phyloP scores from a whole-genome alignment of 331 rosid species.

The Quercus phellos region DNA sequence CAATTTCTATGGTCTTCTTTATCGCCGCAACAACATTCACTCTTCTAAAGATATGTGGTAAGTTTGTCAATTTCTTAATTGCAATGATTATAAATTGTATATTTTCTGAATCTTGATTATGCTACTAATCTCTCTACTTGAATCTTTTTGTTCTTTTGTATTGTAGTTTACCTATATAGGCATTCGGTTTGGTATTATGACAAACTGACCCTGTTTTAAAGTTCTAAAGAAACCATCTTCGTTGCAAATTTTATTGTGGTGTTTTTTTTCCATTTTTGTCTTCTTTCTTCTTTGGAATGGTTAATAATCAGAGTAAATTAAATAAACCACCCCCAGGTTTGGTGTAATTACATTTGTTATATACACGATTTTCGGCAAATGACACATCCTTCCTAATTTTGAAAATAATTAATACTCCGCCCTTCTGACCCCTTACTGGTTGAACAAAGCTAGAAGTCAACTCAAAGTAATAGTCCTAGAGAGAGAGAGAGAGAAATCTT shows the following conservation, averaged over 20 bases:
- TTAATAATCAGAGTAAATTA: background rate
- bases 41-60: constrained; percentile 85
- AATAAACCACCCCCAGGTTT: too few relatives aligned
- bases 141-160: background rate
- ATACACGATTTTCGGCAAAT: too few relatives aligned
- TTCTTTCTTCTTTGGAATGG: background rate
- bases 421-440: too few relatives aligned
- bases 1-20: constrained; percentile 95
- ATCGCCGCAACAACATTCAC: constrained; percentile 85
- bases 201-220: background rate
- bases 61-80: constrained; percentile 23
- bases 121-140: background rate
- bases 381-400: too few relatives aligned
- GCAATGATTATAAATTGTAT: background rate
- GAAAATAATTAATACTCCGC: too few relatives aligned
- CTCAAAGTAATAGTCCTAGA: too few relatives aligned
- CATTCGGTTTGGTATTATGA: background rate
- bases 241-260: background rate
- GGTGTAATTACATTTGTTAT: too few relatives aligned
- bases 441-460: too few relatives aligned
- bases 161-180: background rate
- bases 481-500: too few relatives aligned
- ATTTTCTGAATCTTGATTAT: background rate
- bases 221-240: background rate
- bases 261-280: background rate